Conservation (phyloP, 2,329 filamentous ascomycete species). For the Penicillium sclerotiorum region DNA sequence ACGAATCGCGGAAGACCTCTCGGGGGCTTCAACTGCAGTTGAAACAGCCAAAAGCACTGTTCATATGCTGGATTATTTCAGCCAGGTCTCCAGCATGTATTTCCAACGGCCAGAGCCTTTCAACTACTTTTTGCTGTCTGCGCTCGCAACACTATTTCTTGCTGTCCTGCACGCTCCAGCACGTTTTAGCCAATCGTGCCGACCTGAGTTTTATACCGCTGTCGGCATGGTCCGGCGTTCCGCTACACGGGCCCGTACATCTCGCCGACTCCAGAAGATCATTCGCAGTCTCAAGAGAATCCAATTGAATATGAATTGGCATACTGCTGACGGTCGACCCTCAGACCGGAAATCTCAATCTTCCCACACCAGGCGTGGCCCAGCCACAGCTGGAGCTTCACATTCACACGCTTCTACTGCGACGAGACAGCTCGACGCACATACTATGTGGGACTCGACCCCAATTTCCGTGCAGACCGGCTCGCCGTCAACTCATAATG, state of each 20-base stretch:
- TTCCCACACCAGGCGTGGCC: not conserved
- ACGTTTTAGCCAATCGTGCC: constrained; percentile 43
- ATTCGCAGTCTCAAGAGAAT: constrained; percentile 61
- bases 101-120: constrained; percentile 44
- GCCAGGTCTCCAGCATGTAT: constrained; percentile 42
- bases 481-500: constrained; percentile 3
- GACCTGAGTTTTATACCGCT: constrained; percentile 55
- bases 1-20: constrained; percentile 40
- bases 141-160: constrained; percentile 45
- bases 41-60: constrained; percentile 44
- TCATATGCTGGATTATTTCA: constrained; percentile 42
- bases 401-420: not conserved
- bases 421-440: not conserved
- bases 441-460: not conserved
- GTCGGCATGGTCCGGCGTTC: constrained; percentile 62
- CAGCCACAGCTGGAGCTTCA: not conserved
- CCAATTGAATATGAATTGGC: constrained; percentile 51
- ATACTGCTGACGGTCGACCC: constrained; percentile 1
- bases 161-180: constrained; percentile 51
- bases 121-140: constrained; percentile 47
- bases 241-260: constrained; percentile 58
- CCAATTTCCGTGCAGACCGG: constrained; percentile 1
- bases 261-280: constrained; percentile 61
- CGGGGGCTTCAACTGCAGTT: constrained; percentile 45
- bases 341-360: not conserved